Conservation (phyloP, 495 filamentous ascomycete genomes). For the Xylaria flabelliformis region DNA sequence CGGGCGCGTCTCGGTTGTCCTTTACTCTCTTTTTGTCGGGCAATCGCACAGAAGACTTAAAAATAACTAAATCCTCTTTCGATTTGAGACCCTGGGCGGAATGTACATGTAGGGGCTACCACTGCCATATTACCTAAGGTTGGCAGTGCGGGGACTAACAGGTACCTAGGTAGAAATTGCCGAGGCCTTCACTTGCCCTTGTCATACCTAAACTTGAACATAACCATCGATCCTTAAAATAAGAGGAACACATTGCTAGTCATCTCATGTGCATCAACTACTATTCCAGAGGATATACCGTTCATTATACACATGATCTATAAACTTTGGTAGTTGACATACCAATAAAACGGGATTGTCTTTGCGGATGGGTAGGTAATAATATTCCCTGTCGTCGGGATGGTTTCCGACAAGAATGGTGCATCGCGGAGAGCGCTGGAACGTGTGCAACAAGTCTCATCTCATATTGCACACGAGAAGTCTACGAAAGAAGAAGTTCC, state of each 20-base stretch:
- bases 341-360: not conserved
- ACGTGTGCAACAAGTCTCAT: conserved; percentile 24
- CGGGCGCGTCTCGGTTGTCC: not conserved
- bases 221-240: not conserved
- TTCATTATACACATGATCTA: not conserved
- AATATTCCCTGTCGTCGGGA: conserved; percentile 1
- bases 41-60: not conserved
- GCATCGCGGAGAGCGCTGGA: conserved; percentile 19
- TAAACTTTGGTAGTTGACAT: not conserved
- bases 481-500: conserved; percentile 37
- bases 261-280: not conserved
- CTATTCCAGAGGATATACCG: not conserved
- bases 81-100: not conserved
- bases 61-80: not conserved
- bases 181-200: conserved; percentile 9
- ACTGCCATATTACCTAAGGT: not conserved
- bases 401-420: conserved; percentile 17
- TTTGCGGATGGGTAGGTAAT: not conserved
- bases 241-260: not conserved
- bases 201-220: not conserved
- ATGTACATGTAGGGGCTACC: not conserved
- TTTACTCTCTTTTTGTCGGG: not conserved
- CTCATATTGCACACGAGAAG: not conserved
- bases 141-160: conserved; percentile 11
- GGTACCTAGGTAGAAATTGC: too few relatives aligned